Percentiles rank a stretch among this genome's conserved stretches.
phyloP scores from a whole-genome alignment of 2,329 filamentous ascomycete genomes.

The Scortechinia acanthostroma region DNA sequence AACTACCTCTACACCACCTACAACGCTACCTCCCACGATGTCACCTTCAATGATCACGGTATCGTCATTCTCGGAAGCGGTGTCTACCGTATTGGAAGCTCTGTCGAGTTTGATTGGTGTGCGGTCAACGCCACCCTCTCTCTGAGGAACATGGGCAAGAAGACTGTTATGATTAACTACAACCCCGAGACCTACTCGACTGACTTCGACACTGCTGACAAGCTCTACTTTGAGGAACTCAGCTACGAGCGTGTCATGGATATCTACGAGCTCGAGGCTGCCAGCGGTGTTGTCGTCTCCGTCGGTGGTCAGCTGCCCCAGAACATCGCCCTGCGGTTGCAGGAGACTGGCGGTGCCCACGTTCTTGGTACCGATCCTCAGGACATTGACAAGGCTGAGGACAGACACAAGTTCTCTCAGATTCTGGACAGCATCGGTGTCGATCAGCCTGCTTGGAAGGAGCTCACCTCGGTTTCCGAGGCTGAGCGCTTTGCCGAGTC shows the following conservation, averaged over 20 bases:
- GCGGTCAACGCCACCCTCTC: conserved; percentile 83
- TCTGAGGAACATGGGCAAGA: conserved; percentile 79
- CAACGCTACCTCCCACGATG: conserved; percentile 88
- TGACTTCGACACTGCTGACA: conserved; percentile 83
- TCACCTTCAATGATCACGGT: conserved; percentile 87
- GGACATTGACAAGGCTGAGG: conserved; percentile 96
- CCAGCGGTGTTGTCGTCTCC: conserved; percentile 84
- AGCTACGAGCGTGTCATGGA: conserved; percentile 98
- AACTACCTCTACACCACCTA: conserved; percentile 98
- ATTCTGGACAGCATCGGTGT: conserved; percentile 95
- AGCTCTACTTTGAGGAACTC: conserved; percentile 92
- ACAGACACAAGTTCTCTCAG: conserved; percentile 95
- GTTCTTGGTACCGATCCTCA: conserved; percentile 86
- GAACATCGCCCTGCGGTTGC: conserved; percentile 90
- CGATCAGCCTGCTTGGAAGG: conserved; percentile 96
- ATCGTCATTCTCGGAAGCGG: conserved; percentile 84
- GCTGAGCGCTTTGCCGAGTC: conserved; percentile 79
- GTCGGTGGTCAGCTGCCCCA: conserved; percentile 94
- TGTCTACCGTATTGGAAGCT: conserved; percentile 95
- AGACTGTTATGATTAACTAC: conserved; percentile 95
- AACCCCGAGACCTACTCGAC: conserved; percentile 78
- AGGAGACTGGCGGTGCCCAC: conserved; percentile 82
- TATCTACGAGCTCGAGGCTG: conserved; percentile 87
- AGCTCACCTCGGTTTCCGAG: conserved; percentile 80
- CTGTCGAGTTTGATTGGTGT: conserved; percentile 98